Percentiles rank a stretch among this genome's conserved stretches.
Conservation (phyloP, 2,329 filamentous ascomycete species). For the Aspergillus tanneri region DNA sequence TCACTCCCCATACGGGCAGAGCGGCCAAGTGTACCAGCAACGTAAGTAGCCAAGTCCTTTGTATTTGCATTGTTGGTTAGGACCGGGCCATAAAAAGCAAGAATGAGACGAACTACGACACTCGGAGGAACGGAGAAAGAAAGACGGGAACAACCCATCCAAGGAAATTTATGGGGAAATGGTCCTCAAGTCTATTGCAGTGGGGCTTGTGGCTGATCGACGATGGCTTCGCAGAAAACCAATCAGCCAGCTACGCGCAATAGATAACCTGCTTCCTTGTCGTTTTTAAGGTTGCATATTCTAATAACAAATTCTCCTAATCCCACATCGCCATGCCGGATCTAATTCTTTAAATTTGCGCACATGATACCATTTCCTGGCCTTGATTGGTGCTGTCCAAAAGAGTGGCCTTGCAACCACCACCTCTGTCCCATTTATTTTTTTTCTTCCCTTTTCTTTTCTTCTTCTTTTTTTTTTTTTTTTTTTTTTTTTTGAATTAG, state of each 20-base stretch:
- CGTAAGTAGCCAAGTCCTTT: conserved; percentile 44
- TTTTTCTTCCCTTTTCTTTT: conserved; percentile 23
- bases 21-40: conserved; percentile 52
- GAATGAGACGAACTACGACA: conserved; percentile 13
- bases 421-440: conserved; percentile 23
- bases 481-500: conserved; percentile 23
- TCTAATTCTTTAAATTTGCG: conserved; percentile 32
- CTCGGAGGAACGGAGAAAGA: conserved; percentile 6
- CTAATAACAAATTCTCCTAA: conserved; percentile 39
- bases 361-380: conserved; percentile 40
- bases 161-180: conserved; percentile 13
- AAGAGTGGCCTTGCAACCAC: conserved; percentile 33
- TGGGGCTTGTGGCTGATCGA: conserved; percentile 30
- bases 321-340: conserved; percentile 32
- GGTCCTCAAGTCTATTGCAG: conserved; percentile 23
- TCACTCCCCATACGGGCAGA: conserved; percentile 51
- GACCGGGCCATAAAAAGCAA: conserved; percentile 20
- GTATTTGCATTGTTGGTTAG: conserved; percentile 22
- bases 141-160: conserved; percentile 8
- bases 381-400: conserved; percentile 30
- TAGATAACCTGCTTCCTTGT: conserved; percentile 30
- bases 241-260: conserved; percentile 39
- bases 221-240: conserved; percentile 38
- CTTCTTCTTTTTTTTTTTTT: too few species aligned
- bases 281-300: conserved; percentile 26